Conservation (phyloP, 2,329 filamentous ascomycete species). For the Botrytis squamosa region DNA sequence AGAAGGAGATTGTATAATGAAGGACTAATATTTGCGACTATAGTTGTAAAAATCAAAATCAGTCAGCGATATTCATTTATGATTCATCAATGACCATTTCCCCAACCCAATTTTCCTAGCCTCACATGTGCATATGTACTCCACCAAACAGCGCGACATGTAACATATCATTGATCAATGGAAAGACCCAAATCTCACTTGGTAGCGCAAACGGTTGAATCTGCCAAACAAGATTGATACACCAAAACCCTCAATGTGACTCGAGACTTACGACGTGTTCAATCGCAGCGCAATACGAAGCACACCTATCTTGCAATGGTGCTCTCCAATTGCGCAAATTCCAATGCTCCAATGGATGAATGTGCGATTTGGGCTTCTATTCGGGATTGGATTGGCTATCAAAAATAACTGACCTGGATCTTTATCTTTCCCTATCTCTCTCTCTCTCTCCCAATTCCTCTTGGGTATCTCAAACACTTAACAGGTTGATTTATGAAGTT, state of each 20-base stretch:
- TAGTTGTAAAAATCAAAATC: slow-evolving; percentile 7
- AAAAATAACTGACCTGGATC: slow-evolving; percentile 12
- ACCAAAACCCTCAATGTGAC: slow-evolving; percentile 14
- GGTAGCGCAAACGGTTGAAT: slow-evolving; percentile 14
- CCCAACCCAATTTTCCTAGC: slow-evolving; percentile 12
- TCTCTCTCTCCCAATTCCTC: background rate
- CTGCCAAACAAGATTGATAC: background rate
- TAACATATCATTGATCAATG: slow-evolving; percentile 19
- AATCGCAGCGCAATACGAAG: slow-evolving; percentile 5
- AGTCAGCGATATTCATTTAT: slow-evolving; percentile 16
- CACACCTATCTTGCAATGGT: background rate
- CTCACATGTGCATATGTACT: slow-evolving; percentile 17
- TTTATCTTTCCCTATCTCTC: slow-evolving; percentile 7
- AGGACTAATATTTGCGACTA: slow-evolving; percentile 18
- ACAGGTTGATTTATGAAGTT: slow-evolving; percentile 3
- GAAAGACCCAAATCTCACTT: slow-evolving; percentile 6
- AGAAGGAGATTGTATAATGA: slow-evolving; percentile 15
- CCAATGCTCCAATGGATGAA: slow-evolving; percentile 3
- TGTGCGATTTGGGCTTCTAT: slow-evolving; percentile 13
- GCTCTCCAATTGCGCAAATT: slow-evolving; percentile 4
- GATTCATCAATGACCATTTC: slow-evolving; percentile 11
- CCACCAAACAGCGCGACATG: slow-evolving; percentile 13
- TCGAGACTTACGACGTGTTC: slow-evolving; percentile 22
- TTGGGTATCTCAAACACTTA: slow-evolving; percentile 8
- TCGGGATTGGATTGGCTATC: slow-evolving; percentile 1